A percentile compares a stretch with the other conserved stretches of the same genome.
Conservation (phyloP, 352 stramenopile species). For the Pseudoperonospora humuli region DNA sequence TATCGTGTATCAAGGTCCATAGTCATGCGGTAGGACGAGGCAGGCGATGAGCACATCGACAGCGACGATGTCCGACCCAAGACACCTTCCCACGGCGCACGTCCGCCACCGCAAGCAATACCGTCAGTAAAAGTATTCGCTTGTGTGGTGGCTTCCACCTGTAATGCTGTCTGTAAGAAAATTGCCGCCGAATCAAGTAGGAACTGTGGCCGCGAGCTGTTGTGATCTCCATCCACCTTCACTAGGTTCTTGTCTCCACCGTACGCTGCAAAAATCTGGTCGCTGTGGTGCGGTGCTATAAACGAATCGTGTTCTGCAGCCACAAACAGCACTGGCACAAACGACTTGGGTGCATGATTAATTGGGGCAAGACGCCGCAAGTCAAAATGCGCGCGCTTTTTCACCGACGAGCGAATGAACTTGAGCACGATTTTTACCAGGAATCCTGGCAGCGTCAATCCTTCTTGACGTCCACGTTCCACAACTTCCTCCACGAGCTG, state of each 20-base stretch:
- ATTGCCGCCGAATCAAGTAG: constrained; percentile 94
- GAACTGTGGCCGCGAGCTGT: constrained; percentile 92
- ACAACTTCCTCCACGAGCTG: constrained; percentile 96
- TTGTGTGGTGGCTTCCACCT: constrained; percentile 39
- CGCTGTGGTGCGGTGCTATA: constrained; percentile 82
- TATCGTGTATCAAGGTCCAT: constrained; percentile 51
- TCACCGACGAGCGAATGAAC: constrained; percentile 88
- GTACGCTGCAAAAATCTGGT: constrained; percentile 83
- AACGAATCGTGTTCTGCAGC: constrained; percentile 95
- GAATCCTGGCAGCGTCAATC: constrained; percentile 88
- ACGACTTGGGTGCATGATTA: constrained; percentile 88
- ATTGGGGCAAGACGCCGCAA: constrained; percentile 74
- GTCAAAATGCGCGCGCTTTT: constrained; percentile 86
- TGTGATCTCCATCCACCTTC: constrained; percentile 97
- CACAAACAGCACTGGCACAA: constrained; percentile 95
- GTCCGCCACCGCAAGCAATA: constrained; percentile 19
- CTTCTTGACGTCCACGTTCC: constrained; percentile 90
- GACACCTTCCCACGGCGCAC: constrained; percentile 33
- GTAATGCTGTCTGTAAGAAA: constrained; percentile 92
- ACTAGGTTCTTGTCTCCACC: constrained; percentile 98
- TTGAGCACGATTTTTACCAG: constrained; percentile 89
- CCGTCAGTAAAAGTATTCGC: constrained; percentile 19
- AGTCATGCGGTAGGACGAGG: constrained; percentile 39
- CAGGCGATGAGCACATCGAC: constrained; percentile 24
- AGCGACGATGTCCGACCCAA: constrained; percentile 21